phyloP scores from a whole-genome alignment of 1,139 yeast genomes.

The Petasospora fabianii region DNA sequence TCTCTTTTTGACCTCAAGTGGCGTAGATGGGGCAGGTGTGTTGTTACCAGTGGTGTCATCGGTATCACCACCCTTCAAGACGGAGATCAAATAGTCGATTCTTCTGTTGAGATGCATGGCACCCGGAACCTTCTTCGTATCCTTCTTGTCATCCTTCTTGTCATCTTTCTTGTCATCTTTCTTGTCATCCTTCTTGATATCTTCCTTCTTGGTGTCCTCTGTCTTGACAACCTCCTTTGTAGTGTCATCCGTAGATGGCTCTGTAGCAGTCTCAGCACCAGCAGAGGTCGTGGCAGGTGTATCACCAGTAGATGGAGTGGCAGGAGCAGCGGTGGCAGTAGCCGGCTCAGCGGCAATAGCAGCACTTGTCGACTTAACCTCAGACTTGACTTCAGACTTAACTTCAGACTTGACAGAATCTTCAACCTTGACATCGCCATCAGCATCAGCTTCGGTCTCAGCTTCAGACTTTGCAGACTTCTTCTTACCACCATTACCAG shows the following conservation, averaged over 20 bases:
- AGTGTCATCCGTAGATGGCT: constrained; percentile 1
- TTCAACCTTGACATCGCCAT: constrained; percentile 30
- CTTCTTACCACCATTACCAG: constrained; percentile 21
- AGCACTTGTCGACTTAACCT: constrained; percentile 5
- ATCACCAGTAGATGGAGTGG: constrained; percentile 6
- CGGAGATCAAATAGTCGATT: constrained; percentile 76
- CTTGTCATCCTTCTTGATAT: constrained; percentile 11
- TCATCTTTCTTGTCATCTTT: constrained; percentile 19
- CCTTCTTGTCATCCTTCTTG: constrained; percentile 19
- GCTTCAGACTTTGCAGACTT: constrained; percentile 25
- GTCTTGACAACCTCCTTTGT: constrained; percentile 11
- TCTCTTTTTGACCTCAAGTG: constrained; percentile 22
- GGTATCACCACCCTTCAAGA: constrained; percentile 52
- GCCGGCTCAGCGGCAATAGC: constrained; percentile 1
- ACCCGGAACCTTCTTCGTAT: constrained; percentile 73
- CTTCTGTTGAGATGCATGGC: constrained; percentile 93
- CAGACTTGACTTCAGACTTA: constrained; percentile 8
- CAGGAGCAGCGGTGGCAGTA: neutral
- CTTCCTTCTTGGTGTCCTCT: no score
- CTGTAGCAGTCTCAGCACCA: neutral
- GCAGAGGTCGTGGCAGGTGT: neutral
- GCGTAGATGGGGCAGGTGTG: constrained; percentile 27
- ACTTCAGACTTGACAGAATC: constrained; percentile 19
- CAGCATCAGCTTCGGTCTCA: constrained; percentile 32
- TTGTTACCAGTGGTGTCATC: constrained; percentile 30